Percentiles rank a stretch among this genome's conserved stretches.
These are phyloP conservation scores for Colletotrichum somersetense DNA, from an alignment of 2,329 filamentous ascomycete species.

Conservation along the genomic window DNA sequence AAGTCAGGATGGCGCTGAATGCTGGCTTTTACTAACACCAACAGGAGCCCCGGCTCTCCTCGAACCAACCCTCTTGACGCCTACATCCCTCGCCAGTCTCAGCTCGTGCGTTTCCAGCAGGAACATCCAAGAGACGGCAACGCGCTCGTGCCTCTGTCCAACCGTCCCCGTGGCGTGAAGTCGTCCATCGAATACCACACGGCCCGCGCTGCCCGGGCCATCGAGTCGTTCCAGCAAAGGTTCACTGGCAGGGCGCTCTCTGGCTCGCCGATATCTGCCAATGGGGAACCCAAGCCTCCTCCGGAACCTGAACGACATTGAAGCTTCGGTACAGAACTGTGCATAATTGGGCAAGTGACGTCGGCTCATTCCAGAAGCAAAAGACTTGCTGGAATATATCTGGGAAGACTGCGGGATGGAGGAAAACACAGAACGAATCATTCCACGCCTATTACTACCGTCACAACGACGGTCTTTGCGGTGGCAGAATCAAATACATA, in stretches of 20 bases:
- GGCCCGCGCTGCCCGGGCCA: slow-evolving; percentile 9
- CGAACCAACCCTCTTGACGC: slow-evolving; percentile 11
- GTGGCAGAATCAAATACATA: too few species aligned
- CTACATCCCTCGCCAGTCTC: slow-evolving; percentile 13
- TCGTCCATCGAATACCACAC: slow-evolving; percentile 27
- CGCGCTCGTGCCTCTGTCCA: neutral
- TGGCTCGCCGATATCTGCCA: neutral
- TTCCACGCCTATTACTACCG: neutral
- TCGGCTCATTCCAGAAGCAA: neutral
- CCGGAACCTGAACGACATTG: neutral
- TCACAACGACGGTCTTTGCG: neutral
- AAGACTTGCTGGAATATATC: neutral
- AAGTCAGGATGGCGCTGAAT: neutral
- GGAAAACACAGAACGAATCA: too few species aligned
- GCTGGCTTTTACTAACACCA: neutral
- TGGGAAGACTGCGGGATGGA: neutral
- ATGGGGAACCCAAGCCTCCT: neutral
- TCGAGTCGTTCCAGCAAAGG: slow-evolving; percentile 21
- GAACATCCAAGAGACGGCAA: slow-evolving; percentile 23
- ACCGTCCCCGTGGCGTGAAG: slow-evolving; percentile 5
- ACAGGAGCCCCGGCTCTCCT: neutral
- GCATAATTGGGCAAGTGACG: too few species aligned
- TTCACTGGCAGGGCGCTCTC: neutral
- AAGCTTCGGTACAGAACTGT: neutral
- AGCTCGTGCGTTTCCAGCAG: slow-evolving; percentile 19